Conservation (phyloP, 805 yeast species). For the Clavispora phyllophila region DNA sequence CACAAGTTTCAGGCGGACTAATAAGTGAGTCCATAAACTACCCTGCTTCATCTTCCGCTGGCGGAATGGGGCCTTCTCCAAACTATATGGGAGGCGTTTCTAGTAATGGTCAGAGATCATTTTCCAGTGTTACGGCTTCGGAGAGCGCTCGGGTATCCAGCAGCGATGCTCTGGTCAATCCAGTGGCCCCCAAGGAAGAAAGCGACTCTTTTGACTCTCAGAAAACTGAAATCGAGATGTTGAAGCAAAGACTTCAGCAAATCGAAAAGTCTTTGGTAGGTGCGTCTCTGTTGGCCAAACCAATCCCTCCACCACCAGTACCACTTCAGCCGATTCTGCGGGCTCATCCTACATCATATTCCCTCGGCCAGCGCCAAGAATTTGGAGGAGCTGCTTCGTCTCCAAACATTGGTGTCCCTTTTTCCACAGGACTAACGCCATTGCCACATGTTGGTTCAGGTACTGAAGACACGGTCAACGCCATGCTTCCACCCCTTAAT, state of each 20-base stretch:
- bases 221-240: constrained; percentile 12
- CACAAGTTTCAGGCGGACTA: neutral
- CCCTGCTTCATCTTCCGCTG: neutral
- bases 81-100: neutral
- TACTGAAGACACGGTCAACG: neutral
- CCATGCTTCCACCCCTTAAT: constrained; percentile 1
- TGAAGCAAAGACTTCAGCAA: constrained; percentile 13
- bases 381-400: neutral
- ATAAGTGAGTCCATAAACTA: neutral
- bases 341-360: neutral
- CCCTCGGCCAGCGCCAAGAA: neutral
- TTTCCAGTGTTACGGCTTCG: neutral
- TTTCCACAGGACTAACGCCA: neutral
- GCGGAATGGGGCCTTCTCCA: neutral
- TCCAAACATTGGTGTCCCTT: neutral
- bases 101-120: neutral
- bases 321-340: neutral
- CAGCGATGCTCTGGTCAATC: too few relatives aligned
- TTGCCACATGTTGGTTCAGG: neutral
- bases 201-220: neutral
- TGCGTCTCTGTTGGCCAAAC: neutral
- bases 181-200: neutral
- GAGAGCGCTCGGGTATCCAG: neutral
- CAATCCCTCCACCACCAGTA: neutral
- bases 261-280: constrained; percentile 11